phyloP scores from a whole-genome alignment of 768 basidiomycete species.

The Cyathus striatus region DNA sequence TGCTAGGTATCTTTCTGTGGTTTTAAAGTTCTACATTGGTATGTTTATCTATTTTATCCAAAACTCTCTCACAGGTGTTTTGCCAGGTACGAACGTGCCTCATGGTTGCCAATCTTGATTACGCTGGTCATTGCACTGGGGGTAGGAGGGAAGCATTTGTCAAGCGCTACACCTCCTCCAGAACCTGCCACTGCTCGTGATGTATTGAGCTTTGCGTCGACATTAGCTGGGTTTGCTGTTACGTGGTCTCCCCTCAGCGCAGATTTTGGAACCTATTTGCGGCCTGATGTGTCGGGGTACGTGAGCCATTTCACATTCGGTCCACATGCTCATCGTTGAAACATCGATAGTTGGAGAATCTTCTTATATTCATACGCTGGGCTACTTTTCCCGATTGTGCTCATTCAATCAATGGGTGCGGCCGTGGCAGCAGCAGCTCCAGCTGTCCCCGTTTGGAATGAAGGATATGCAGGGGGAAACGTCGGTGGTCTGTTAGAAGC shows the following conservation, averaged over 20 bases:
- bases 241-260: conserved; percentile 58
- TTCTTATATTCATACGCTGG: conserved; percentile 69
- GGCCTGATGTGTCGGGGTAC: conserved; percentile 53
- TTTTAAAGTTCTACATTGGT: conserved; percentile 42
- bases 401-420: conserved; percentile 51
- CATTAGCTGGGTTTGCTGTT: conserved; percentile 69
- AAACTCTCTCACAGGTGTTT: background rate
- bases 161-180: conserved; percentile 37
- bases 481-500: conserved; percentile 70
- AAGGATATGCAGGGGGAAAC: conserved; percentile 50
- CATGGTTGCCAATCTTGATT: conserved; percentile 75
- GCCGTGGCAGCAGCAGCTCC: conserved; percentile 56
- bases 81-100: conserved; percentile 60
- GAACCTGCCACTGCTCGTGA: conserved; percentile 48
- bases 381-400: conserved; percentile 53
- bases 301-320: conserved; percentile 9
- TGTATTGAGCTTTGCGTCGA: conserved; percentile 63
- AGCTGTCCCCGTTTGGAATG: conserved; percentile 54
- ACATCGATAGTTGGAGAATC: conserved; percentile 54
- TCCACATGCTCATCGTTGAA: too few species aligned
- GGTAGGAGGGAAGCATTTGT: conserved; percentile 67
- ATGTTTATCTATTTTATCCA: background rate
- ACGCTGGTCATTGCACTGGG: conserved; percentile 68
- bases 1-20: conserved; percentile 54
- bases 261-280: conserved; percentile 74